Conservation (phyloP, 176 grass and related monocot species). For the Cenchrus fungigraminus region DNA sequence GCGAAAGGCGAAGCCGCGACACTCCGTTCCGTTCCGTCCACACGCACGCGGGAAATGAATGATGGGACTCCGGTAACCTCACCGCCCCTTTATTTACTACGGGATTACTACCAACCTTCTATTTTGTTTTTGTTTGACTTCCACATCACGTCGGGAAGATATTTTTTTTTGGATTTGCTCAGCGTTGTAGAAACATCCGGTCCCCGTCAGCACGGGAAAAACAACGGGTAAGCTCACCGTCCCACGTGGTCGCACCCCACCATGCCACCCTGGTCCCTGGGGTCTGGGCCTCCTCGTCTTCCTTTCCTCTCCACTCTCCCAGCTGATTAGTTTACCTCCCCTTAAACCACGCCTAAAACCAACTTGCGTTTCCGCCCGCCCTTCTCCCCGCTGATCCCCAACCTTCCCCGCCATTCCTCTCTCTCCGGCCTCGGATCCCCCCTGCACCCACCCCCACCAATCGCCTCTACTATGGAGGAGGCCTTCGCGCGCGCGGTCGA, state of each 20-base stretch:
- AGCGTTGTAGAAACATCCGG: background rate
- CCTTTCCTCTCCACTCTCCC: background rate
- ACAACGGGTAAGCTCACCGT: background rate
- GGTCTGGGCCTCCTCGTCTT: background rate
- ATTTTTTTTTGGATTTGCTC: too few species aligned
- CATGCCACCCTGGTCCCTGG: too few species aligned
- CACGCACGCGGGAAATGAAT: too few species aligned
- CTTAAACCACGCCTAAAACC: conserved; percentile 45
- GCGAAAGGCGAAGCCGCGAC: too few species aligned
- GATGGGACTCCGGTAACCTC: too few species aligned
- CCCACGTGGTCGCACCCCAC: background rate
- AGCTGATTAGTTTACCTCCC: background rate
- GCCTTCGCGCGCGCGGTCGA: conserved; percentile 83
- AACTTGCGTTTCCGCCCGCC: background rate
- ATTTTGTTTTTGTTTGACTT: too few species aligned
- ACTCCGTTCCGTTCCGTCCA: too few species aligned
- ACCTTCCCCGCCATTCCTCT: background rate
- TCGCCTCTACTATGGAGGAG: conserved; percentile 47
- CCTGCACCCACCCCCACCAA: background rate
- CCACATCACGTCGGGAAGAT: too few species aligned
- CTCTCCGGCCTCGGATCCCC: background rate
- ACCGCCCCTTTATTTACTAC: too few species aligned
- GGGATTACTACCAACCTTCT: too few species aligned
- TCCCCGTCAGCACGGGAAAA: background rate
- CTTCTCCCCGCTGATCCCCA: background rate